phyloP scores from a whole-genome alignment of 2,329 filamentous ascomycete species.

The Neonectria ditissima region DNA sequence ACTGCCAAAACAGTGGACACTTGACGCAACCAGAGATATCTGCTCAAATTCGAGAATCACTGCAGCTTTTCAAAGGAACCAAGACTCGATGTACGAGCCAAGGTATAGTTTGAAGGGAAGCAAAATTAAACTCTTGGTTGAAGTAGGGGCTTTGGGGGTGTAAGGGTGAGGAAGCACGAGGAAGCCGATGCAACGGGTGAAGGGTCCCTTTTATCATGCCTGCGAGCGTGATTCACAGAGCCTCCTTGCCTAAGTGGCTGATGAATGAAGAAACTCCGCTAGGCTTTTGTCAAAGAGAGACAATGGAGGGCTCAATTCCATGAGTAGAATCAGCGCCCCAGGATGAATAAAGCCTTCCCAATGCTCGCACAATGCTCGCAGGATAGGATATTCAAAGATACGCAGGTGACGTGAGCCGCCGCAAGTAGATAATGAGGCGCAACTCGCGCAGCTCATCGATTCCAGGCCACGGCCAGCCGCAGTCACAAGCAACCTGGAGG shows the following conservation, averaged over 20 bases:
- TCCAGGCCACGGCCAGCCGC: not conserved
- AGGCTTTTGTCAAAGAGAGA: slow-evolving; percentile 2
- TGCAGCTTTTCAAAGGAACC: not conserved
- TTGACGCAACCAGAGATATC: not conserved
- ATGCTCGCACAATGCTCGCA: not conserved
- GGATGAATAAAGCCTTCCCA: not conserved
- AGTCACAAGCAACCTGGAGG: not conserved
- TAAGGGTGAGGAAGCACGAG: slow-evolving; percentile 3
- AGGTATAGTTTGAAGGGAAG: not conserved
- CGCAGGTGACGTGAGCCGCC: not conserved
- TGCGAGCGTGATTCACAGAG: slow-evolving; percentile 20
- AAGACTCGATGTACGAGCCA: not conserved
- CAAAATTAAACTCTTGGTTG: not conserved
- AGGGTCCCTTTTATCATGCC: slow-evolving; percentile 5
- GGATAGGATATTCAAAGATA: not conserved
- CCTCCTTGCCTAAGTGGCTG: not conserved
- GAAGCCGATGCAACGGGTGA: slow-evolving; percentile 3
- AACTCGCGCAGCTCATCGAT: not conserved
- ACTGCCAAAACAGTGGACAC: not conserved
- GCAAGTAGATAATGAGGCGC: not conserved
- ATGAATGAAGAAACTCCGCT: not conserved
- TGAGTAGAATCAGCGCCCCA: not conserved
- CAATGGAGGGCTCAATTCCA: not conserved
- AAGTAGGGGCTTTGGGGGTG: slow-evolving; percentile 1
- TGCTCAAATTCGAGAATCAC: not conserved